Evolutionary conservation across 225 moss, liverwort and hornwort species (phyloP).

Genomic region (Straminergon stramineum): DNA sequence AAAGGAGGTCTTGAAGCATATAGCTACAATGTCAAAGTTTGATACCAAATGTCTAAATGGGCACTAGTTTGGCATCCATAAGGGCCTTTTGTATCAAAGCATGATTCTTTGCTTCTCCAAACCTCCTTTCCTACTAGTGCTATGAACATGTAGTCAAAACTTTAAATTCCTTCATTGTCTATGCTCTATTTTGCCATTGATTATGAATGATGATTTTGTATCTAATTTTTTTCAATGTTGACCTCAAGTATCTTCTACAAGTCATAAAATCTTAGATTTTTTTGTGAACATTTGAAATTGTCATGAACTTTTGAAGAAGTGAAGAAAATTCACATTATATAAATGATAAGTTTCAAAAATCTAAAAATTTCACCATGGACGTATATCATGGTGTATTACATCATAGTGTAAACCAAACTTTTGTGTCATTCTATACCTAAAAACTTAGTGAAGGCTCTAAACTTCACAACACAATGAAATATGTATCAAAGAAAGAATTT

Average conservation of each 20-base stretch:
- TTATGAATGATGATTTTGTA: background rate
- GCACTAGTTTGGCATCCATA: background rate
- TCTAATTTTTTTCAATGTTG: rapidly evolving
- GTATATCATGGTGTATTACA: background rate
- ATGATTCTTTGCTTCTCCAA: too few relatives aligned
- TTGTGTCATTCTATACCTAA: background rate
- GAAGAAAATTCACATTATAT: background rate
- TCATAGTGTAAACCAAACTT: too few relatives aligned
- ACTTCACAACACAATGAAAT: background rate
- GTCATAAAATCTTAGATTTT: background rate
- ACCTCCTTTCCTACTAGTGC: background rate
- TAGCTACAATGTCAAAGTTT: background rate
- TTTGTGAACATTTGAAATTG: background rate
- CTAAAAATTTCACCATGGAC: background rate
- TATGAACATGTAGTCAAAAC: background rate
- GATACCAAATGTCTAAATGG: background rate
- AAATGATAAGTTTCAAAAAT: background rate
- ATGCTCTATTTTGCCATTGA: background rate
- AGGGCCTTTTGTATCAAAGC: background rate
- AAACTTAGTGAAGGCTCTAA: background rate
- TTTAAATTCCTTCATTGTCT: background rate
- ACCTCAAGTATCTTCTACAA: background rate
- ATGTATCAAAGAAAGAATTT: background rate
- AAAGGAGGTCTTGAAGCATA: background rate
- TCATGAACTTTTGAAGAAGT: background rate